Base-by-base conservation (phyloP, 331 rosid genomes). In the Malus hybrid region DNA sequence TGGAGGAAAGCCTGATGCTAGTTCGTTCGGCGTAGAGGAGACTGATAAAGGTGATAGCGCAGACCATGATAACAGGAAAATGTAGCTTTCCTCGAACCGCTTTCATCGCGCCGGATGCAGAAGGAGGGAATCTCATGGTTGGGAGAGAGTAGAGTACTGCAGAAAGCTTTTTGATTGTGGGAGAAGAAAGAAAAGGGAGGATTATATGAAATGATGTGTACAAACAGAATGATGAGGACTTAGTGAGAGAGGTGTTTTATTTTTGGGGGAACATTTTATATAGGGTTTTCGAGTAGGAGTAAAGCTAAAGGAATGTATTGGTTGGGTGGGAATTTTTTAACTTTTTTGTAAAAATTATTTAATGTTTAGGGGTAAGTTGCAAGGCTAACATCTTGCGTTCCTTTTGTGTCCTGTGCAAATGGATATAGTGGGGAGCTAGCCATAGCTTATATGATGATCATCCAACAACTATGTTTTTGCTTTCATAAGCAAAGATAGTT, bases 241-340 rank as follows among this genome's bases (percentile, higher is more conserved):
- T 55, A 44, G 78, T 46, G 44, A 29, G 55, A 33, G 75, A 62
- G 14, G 73, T 50, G 61, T 29, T n/a, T 18, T 20, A 22, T 1
- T 44, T 70, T 71, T 29, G 58, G 11, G 29, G 77, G 6, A 70
- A 78, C 80, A 74, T 74, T 80, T 84, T 42, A 3, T 84, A 80
- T 82, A 87, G 73, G 79, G 39, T 60, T 42, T 76, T 87, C 81
- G 97, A 92, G 97, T 92, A 92, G 93, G 88, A 92, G 99, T 95
- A 78, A 95, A 95, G 99, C 78, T 84, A 92, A 92, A 92, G 97
- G 88, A 75, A 85, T 24, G 82, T 76, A 78, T 82, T 42, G 46
- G 46, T 42, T 42, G 46, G 46, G 46, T 42, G 5, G 46, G 46
- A 42, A 42, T 42, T 42, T 42, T 42, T 42, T 42, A 39, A 3